A percentile compares a stretch with the other conserved stretches of the same genome.
Evolutionary conservation across 2,329 filamentous ascomycete genomes (phyloP).

Genomic region (Paradendryphiella salina): DNA sequence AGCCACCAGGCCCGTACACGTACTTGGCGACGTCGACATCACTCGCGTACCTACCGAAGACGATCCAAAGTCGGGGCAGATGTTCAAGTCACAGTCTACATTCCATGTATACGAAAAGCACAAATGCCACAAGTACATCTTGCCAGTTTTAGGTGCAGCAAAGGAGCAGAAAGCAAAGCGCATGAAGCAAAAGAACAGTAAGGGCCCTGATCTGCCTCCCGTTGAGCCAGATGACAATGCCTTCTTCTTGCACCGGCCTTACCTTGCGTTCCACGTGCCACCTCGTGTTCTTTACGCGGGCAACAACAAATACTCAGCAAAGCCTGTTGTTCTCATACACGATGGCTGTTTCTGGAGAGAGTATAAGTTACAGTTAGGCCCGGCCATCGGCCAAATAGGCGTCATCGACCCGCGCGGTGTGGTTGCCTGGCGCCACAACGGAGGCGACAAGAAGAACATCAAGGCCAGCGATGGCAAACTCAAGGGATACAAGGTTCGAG

Average conservation of each 20-base stretch:
- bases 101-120: slow-evolving; percentile 4
- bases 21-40: background rate
- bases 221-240: slow-evolving; percentile 10
- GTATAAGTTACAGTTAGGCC: slow-evolving; percentile 39
- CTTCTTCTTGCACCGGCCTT: slow-evolving; percentile 40
- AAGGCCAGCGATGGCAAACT: slow-evolving; percentile 17
- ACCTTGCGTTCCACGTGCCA: slow-evolving; percentile 36
- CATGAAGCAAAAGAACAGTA: slow-evolving; percentile 13
- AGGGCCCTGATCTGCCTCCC: slow-evolving; percentile 4
- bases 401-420: slow-evolving; percentile 40
- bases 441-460: slow-evolving; percentile 13
- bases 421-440: slow-evolving; percentile 30
- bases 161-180: slow-evolving; percentile 13
- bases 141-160: background rate
- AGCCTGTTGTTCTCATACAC: slow-evolving; percentile 33
- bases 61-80: background rate
- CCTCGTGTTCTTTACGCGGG: slow-evolving; percentile 35
- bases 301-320: slow-evolving; percentile 12
- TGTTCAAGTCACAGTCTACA: background rate
- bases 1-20: background rate
- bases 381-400: slow-evolving; percentile 18
- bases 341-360: slow-evolving; percentile 31
- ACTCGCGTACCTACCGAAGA: background rate
- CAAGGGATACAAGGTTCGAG: slow-evolving; percentile 39
- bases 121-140: background rate